Conservation (phyloP, 192 early-diverging fungal species). For the Paraglomus occultum region DNA sequence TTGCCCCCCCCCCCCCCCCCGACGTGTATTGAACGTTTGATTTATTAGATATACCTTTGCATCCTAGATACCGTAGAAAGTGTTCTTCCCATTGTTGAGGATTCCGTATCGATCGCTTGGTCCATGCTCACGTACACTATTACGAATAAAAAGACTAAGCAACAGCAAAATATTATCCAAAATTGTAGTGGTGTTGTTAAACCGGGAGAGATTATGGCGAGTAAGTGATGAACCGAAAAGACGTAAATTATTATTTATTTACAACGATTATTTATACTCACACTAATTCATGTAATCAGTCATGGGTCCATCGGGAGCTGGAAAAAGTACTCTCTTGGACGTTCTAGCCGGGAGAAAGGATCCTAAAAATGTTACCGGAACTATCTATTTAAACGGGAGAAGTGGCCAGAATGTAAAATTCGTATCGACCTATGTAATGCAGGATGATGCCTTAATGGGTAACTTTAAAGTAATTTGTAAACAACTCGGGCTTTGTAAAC, state of each 20-base stretch:
- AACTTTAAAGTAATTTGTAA: too few relatives aligned
- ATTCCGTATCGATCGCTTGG: conserved; percentile 5
- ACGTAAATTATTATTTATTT: background rate
- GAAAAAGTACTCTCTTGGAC: conserved; percentile 88
- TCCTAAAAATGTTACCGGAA: conserved; percentile 53
- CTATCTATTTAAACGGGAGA: conserved; percentile 51
- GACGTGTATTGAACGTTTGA: too few relatives aligned
- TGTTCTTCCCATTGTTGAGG: background rate
- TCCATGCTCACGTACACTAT: conserved; percentile 6
- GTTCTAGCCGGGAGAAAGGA: conserved; percentile 68
- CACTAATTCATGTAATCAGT: conserved; percentile 38
- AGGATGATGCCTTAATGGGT: conserved; percentile 28
- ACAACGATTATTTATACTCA: background rate
- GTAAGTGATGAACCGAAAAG: background rate
- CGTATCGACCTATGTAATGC: conserved; percentile 28
- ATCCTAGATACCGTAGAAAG: too few relatives aligned
- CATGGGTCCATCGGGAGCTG: conserved; percentile 91
- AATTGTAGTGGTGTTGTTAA: conserved; percentile 10
- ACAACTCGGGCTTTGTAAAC: too few relatives aligned
- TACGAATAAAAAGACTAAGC: conserved; percentile 10
- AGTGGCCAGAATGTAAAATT: conserved; percentile 22
- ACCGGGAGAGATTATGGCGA: conserved; percentile 23
- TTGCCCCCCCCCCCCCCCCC: too few relatives aligned
- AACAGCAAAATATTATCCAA: conserved; percentile 8
- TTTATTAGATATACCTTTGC: too few relatives aligned